These are phyloP conservation scores for Phialophora verrucosa DNA, from an alignment of 2,329 filamentous ascomycete genomes.

Conservation along the genomic window DNA sequence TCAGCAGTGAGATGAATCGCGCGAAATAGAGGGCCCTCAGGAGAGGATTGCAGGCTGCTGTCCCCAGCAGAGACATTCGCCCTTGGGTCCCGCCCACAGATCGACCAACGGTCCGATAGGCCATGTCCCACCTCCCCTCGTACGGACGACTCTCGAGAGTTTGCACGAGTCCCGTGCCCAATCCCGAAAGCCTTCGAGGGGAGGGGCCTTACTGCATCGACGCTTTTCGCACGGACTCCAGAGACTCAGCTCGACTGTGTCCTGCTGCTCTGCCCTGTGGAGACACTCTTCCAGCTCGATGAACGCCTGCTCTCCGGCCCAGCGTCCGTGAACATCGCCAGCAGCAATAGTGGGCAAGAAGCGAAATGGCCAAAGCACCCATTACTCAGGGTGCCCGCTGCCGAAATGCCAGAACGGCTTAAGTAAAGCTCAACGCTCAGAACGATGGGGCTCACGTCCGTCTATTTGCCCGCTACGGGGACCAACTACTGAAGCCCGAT, in stretches of 20 bases:
- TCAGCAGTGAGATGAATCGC: not conserved
- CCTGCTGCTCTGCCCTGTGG: not conserved
- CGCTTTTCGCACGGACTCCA: not conserved
- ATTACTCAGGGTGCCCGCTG: conserved; percentile 2
- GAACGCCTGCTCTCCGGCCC: not conserved
- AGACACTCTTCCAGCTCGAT: not conserved
- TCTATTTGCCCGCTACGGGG: conserved; percentile 20
- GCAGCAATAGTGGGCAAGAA: not conserved
- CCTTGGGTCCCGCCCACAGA: conserved; percentile 5
- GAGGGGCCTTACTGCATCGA: not conserved
- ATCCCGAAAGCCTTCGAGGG: not conserved
- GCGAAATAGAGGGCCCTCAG: not conserved
- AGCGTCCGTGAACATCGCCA: not conserved
- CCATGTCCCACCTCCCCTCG: not conserved
- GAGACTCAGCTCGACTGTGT: not conserved
- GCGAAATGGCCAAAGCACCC: conserved; percentile 1
- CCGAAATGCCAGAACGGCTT: conserved; percentile 1
- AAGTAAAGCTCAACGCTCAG: conserved; percentile 3
- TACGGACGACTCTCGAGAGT: not conserved
- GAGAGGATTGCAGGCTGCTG: not conserved
- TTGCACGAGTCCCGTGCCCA: not conserved
- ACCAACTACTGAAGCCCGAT: conserved; percentile 23
- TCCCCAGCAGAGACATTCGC: not conserved
- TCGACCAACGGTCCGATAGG: conserved; percentile 20
- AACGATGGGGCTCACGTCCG: conserved; percentile 7